phyloP scores from a whole-genome alignment of 1,284 basidiomycete species.

The Boletus albobrunnescens region DNA sequence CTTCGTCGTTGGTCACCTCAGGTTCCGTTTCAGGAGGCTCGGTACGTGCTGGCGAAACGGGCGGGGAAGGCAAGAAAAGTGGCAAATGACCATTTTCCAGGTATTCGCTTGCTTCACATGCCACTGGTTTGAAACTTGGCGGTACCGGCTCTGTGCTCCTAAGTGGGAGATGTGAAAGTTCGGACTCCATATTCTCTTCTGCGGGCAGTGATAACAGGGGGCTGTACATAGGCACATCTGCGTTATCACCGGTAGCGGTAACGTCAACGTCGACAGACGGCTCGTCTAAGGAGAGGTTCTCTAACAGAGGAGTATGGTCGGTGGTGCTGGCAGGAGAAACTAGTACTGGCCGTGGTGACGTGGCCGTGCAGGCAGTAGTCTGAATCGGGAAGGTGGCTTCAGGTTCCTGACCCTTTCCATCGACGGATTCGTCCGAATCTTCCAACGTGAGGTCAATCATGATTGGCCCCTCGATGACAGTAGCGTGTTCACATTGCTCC shows the following conservation, averaged over 20 bases:
- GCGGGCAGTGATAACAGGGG: conserved; percentile 5
- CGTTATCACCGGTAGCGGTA: not conserved
- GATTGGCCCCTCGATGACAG: conserved; percentile 17
- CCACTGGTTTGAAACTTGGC: conserved; percentile 6
- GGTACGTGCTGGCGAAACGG: conserved; percentile 21
- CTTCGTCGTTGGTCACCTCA: conserved; percentile 13
- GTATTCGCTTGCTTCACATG: conserved; percentile 15
- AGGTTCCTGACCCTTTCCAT: conserved; percentile 10
- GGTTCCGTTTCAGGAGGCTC: conserved; percentile 24
- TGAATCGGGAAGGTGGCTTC: conserved; percentile 11
- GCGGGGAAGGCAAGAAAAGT: conserved; percentile 31
- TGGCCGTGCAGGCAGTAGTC: conserved; percentile 1
- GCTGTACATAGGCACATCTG: conserved; percentile 25
- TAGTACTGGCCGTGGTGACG: conserved; percentile 9
- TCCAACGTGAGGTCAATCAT: conserved; percentile 31
- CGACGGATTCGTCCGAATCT: conserved; percentile 23
- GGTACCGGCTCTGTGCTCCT: conserved; percentile 1
- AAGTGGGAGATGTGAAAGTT: conserved; percentile 6
- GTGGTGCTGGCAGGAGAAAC: conserved; percentile 8
- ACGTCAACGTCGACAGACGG: not conserved
- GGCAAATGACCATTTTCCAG: conserved; percentile 19
- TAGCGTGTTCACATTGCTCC: conserved; percentile 1
- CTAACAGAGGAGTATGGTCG: conserved; percentile 20
- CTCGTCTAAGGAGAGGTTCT: conserved; percentile 26
- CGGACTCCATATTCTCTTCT: conserved; percentile 13